Evolutionary conservation across 495 filamentous ascomycete species (phyloP), one percentile per base, ranked within the genome.

Genomic region (Aspergillus biplanus): DNA sequence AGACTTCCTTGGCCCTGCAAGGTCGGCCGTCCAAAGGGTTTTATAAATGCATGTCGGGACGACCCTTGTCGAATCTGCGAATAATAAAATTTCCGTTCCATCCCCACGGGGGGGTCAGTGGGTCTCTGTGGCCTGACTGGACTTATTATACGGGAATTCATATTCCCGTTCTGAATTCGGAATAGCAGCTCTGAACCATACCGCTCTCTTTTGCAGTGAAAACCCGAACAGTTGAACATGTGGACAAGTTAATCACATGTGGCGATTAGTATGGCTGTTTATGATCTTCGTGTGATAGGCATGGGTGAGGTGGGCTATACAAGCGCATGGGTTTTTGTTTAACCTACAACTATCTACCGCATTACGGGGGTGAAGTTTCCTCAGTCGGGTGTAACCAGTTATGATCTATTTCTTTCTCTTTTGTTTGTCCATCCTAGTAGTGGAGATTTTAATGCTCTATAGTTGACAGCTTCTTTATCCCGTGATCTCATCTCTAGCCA

Each of bases 81-180:
- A 12, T 33, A 33, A 31, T 50, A 50, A 50, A 31, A 21, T 50
- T 50, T 50, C 39, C 39, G 4, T 50, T 31, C 12, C 50, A 33
- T 52, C 50, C 50, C 50, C 50, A 52, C 21, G 50, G 50, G 47
- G 50, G n/a, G 33, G 33, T 33, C 50, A 52, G 21, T 33, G 21
- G 12, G 8, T 52, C 50, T 33, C 50, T 33, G 32, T 32, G 21
- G 50, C 50, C 33, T 32, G 21, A 7, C 50, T 15, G 32, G 6
- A 52, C 33, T 7, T 12, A 33, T 27, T 15, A 9, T 32, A 31
- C 50, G 50, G 50, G 50, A 33, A 52, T 52, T 33, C 33, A 7
- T 33, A 52, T 52, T 52, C 16, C 50, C 50, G 50, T 52, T 33
- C 32, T 27, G 49, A 12, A 52, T 31, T 33, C 32, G 16, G 49